Evolutionary conservation across 2,329 filamentous ascomycete genomes (phyloP), one percentile per base, ranked within the genome.

Genomic region (Penicillium sp.): DNA sequence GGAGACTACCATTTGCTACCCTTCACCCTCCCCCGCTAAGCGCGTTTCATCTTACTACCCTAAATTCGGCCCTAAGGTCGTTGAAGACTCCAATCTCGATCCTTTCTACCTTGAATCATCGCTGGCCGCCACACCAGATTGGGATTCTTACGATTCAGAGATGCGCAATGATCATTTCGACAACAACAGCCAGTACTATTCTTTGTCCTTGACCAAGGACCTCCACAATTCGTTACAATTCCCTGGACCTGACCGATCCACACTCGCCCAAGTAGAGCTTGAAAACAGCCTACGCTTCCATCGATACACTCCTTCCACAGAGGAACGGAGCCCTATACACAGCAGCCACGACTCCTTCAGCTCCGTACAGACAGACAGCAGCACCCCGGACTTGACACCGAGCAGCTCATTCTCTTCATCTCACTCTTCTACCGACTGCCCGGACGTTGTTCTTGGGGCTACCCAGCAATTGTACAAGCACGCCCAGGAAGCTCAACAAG

Each of bases 61-160:
- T 5, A 52, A 60, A 18, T 59, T 61, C 8, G 64, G 63, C 5
- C 56, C 60, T 0, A 65, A 64, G 46, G 63, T 62, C 5, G 39
- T 65, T 4, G 71, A 72, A 55, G 72, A 75, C 29, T 63, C 71
- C 13, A 70, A 71, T 41, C 62, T 64, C 5, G 72, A 74, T 53
- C 72, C 72, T 4, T 75, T 74, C 58, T 75, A 74, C 46, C 68
- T 75, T 21, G 72, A 75, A 53, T 62, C 69, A 39, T 70, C 72
- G 14, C 54, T 74, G 41, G 60, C 65, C 6, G 61, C 59, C 34
- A 63, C 66, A 11, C 60, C 61, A n/a, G 53, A 60, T 38, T 69
- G 65, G 64, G 59, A 67, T 22, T 53, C 56, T 34, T 59, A 63
- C 49, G 58, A 55, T 29, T 63, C 63, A 22, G 60, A 58, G 7